Evolutionary conservation across 176 grass and related monocot genomes (phyloP).

Genomic region (Eleusine indica): DNA sequence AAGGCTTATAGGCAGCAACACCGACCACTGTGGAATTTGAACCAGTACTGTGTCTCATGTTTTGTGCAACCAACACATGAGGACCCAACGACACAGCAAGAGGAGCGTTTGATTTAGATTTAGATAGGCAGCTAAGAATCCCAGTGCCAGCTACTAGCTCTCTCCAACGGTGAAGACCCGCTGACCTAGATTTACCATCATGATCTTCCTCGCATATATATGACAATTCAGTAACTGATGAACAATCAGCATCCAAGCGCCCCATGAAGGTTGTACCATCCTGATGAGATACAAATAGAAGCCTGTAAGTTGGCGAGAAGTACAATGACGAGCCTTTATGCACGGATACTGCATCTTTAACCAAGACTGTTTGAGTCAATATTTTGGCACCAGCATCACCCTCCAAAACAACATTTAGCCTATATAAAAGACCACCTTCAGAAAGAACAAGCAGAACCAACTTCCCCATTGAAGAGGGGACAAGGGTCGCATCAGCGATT

Average conservation of each 20-base stretch:
- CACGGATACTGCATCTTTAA: constrained; percentile 61
- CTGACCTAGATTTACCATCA: constrained; percentile 76
- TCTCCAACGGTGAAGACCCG: constrained; percentile 85
- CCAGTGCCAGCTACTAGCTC: constrained; percentile 86
- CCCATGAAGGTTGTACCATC: constrained; percentile 85
- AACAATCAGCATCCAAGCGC: constrained; percentile 70
- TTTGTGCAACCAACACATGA: constrained; percentile 74
- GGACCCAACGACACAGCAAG: constrained; percentile 64
- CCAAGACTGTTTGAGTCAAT: constrained; percentile 71
- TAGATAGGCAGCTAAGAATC: constrained; percentile 79
- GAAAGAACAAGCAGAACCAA: constrained; percentile 90
- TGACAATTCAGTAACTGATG: constrained; percentile 69
- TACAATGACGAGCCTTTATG: constrained; percentile 79
- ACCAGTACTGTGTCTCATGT: constrained; percentile 71
- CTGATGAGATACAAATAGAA: constrained; percentile 89
- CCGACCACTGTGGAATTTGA: constrained; percentile 80
- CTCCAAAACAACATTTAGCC: constrained; percentile 80
- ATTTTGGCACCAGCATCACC: constrained; percentile 82
- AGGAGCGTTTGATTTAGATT: constrained; percentile 75
- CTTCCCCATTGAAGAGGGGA: constrained; percentile 87
- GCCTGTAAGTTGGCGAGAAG: constrained; percentile 90
- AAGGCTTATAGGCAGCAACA: constrained; percentile 90
- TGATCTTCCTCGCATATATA: constrained; percentile 78
- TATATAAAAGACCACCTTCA: constrained; percentile 80
- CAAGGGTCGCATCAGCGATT: constrained; percentile 78